These are phyloP conservation scores for Plantago coronopus DNA, from an alignment of 305 asterid genomes.

Conservation along the genomic window DNA sequence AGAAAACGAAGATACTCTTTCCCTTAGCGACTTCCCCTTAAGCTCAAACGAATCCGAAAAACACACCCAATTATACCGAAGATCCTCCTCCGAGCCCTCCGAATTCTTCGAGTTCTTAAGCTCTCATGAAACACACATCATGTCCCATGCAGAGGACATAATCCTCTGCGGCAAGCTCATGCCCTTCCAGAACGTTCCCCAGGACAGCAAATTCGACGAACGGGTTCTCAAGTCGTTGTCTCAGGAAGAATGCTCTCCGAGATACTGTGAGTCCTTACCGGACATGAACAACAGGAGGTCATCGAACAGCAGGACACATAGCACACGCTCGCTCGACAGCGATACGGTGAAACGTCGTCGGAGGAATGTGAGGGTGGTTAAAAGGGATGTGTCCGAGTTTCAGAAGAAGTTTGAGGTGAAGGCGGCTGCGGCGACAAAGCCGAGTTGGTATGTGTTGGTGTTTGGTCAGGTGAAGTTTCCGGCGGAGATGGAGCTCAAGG, in stretches of 20 bases:
- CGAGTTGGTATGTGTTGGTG: slow-evolving; percentile 49
- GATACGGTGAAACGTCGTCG: slow-evolving; percentile 17
- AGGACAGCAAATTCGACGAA: slow-evolving; percentile 11
- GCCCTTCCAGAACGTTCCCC: slow-evolving; percentile 27
- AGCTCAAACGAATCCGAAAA: neutral
- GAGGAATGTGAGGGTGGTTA: slow-evolving; percentile 15
- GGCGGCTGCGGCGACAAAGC: slow-evolving; percentile 26
- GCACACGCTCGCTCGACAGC: slow-evolving; percentile 47
- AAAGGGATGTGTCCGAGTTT: slow-evolving; percentile 1
- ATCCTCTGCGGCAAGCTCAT: slow-evolving; percentile 60
- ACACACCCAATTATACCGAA: slow-evolving; percentile 1
- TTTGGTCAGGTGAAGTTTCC: slow-evolving; percentile 50
- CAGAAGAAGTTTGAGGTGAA: slow-evolving; percentile 12
- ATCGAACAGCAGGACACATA: slow-evolving; percentile 23
- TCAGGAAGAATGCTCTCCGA: slow-evolving; percentile 16
- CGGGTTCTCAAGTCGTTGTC: too few relatives aligned
- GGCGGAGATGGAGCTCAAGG: slow-evolving; percentile 55
- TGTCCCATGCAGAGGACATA: slow-evolving; percentile 73
- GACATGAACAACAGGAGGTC: slow-evolving; percentile 23
- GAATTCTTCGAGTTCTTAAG: slow-evolving; percentile 59
- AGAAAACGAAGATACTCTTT: neutral
- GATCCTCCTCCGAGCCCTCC: slow-evolving; percentile 34
- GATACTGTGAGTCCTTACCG: slow-evolving; percentile 49
- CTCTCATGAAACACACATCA: slow-evolving; percentile 22
- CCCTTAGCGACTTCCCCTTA: neutral